Percentiles rank a stretch among this genome's conserved stretches.
These are phyloP conservation scores for Ascomycota sp. DNA, from an alignment of 2,329 filamentous ascomycete species.

Conservation along the genomic window DNA sequence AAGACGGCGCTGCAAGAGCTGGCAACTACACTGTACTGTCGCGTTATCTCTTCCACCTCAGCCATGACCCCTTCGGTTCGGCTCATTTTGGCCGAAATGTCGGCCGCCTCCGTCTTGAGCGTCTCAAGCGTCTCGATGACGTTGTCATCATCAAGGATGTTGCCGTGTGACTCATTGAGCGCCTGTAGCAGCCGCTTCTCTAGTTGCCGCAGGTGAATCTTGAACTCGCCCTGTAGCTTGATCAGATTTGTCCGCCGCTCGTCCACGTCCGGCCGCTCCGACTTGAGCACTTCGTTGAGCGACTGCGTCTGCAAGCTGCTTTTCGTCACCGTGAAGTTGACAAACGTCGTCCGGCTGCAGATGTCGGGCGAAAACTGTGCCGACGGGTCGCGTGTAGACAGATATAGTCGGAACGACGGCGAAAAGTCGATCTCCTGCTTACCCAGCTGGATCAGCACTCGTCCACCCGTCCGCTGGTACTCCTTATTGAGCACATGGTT, in stretches of 20 bases:
- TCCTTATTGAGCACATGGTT: slow-evolving; percentile 99
- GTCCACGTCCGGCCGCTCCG: slow-evolving; percentile 89
- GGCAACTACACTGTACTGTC: slow-evolving; percentile 82
- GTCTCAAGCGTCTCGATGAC: slow-evolving; percentile 96
- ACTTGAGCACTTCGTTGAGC: slow-evolving; percentile 90
- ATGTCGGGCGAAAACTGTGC: slow-evolving; percentile 89
- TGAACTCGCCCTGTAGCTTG: slow-evolving; percentile 97
- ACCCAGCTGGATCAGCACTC: slow-evolving; percentile 91
- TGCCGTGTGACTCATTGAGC: slow-evolving; percentile 88
- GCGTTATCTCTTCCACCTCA: slow-evolving; percentile 87
- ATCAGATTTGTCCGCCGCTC: slow-evolving; percentile 90
- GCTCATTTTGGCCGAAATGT: slow-evolving; percentile 87
- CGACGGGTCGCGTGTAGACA: slow-evolving; percentile 89
- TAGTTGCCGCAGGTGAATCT: slow-evolving; percentile 83
- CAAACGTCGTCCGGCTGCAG: slow-evolving; percentile 93
- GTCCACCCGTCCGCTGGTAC: slow-evolving; percentile 93
- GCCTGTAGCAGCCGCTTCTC: slow-evolving; percentile 88
- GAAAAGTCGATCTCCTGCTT: slow-evolving; percentile 99
- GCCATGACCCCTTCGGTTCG: slow-evolving; percentile 96
- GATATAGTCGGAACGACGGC: slow-evolving; percentile 79
- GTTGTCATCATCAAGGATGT: slow-evolving; percentile 93
- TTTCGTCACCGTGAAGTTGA: slow-evolving; percentile 98
- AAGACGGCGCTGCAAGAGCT: slow-evolving; percentile 93
- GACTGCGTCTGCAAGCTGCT: slow-evolving; percentile 97
- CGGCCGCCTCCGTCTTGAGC: slow-evolving; percentile 87